Conservation (phyloP, 1,139 yeast genomes). For the Hemisphaericaspora xylanilytica region DNA sequence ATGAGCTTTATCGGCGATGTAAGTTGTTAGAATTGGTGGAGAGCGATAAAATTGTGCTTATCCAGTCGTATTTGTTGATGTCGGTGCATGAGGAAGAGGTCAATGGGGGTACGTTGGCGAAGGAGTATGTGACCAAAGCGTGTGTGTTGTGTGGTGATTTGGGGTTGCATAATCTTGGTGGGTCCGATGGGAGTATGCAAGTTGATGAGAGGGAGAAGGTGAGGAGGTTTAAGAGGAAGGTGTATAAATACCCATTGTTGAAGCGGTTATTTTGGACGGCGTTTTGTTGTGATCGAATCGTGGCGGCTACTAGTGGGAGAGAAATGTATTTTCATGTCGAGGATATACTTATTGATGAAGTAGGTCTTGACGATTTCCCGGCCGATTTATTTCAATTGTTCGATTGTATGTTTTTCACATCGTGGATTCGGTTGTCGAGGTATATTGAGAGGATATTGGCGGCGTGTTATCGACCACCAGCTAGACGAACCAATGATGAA, state of each 20-base stretch:
- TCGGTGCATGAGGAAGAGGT: constrained; percentile 29
- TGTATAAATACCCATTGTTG: constrained; percentile 17
- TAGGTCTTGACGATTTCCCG: constrained; percentile 20
- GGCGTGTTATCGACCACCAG: constrained; percentile 24
- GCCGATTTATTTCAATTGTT: constrained; percentile 12
- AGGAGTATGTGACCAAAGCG: constrained; percentile 23
- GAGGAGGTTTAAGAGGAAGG: constrained; percentile 8
- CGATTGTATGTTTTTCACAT: constrained; percentile 19
- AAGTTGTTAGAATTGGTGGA: constrained; percentile 24
- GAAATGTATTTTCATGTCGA: constrained; percentile 22
- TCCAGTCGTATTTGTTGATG: constrained; percentile 24
- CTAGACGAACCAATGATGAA: constrained; percentile 18
- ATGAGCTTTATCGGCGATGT: constrained; percentile 21
- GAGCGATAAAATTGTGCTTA: constrained; percentile 23
- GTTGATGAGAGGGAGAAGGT: constrained; percentile 4
- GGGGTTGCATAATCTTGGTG: constrained; percentile 23
- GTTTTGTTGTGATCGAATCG: constrained; percentile 24
- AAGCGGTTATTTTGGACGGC: constrained; percentile 26
- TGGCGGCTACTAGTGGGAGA: constrained; percentile 24
- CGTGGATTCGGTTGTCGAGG: constrained; percentile 19
- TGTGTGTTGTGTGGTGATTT: constrained; percentile 25
- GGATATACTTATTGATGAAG: constrained; percentile 22
- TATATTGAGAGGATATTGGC: constrained; percentile 21
- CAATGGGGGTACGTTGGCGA: constrained; percentile 22
- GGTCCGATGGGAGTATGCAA: constrained; percentile 16